Evolutionary conservation across 176 grass and related monocot species (phyloP), one percentile per base, ranked within the genome.

Genomic region (Oryza coarctata): DNA sequence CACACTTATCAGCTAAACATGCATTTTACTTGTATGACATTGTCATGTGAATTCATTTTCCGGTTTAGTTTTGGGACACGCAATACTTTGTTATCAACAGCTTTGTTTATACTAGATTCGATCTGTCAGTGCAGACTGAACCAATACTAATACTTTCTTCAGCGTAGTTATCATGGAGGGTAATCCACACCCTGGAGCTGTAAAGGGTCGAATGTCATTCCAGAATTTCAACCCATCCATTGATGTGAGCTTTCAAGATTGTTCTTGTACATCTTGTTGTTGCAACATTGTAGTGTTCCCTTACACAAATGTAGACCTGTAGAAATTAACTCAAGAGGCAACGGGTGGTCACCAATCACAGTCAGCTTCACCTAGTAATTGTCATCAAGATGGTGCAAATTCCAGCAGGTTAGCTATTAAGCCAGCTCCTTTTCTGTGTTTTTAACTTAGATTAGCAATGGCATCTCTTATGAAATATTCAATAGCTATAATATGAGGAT

Each of bases 91-190:
- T 25, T 35, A 58, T 17, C 31, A 63, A 38, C n/a, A 64, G 5
- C 7, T 61, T 36, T 29, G 20, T 60, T 44, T 22, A 41, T 43
- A 30, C 7, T 88, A 83, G 32, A 75, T 63, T 63, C 38, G 9
- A 82, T 64, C 8, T 13, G 0, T 45, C 27, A 11, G 3, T 20
- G 28, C 6, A 40, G 62, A 80, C 25, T 76, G 25, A 52, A 63
- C 2, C 0, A 0, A 36, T 25, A 45, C 25, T 63, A 65, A 43
- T 77, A 31, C n/a, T 38, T 36, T 84, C 35, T 90, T 36, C 86
- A 98, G 96, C 68, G 57, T 90, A 79, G 96, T 98, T 52, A 91
- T 98, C 84, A 98, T 90, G 89, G 96, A 98, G 84, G 93, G 96
- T 27, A 91, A 98, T 87, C 96, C 96, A 17, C 86, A 88, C 34